A percentile compares a stretch with the other conserved stretches of the same genome.
Conservation (phyloP, 163 green algal genomes). For the Scenedesmus sp. region DNA sequence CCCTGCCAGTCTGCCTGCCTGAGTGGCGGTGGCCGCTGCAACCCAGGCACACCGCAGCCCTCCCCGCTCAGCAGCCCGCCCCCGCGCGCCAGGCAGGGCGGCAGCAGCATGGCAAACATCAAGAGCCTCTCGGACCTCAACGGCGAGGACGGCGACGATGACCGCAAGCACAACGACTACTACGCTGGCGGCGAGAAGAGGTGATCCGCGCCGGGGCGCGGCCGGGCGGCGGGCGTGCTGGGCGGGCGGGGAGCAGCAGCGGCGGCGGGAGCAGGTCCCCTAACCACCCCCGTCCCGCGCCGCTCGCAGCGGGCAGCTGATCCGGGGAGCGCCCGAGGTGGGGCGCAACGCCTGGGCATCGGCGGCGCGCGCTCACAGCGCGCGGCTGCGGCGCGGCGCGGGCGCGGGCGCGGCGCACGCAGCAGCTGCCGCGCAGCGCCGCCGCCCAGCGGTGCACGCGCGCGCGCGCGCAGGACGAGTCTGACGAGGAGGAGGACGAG, state of each 20-base stretch:
- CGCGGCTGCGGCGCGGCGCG: too few species aligned
- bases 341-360: too few species aligned
- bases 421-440: background rate
- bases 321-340: slow-evolving; percentile 53
- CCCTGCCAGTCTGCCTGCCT: too few species aligned
- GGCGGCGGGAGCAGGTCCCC: too few species aligned
- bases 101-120: slow-evolving; percentile 67
- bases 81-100: too few species aligned
- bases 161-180: slow-evolving; percentile 59
- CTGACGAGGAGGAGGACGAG: slow-evolving; percentile 47
- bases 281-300: too few species aligned
- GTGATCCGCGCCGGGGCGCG: slow-evolving; percentile 34
- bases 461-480: slow-evolving; percentile 3
- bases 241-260: background rate
- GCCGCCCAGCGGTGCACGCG: background rate
- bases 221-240: background rate
- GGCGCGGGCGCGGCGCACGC: background rate
- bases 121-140: slow-evolving; percentile 56
- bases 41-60: too few species aligned
- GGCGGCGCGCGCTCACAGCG: too few species aligned
- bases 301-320: slow-evolving; percentile 59
- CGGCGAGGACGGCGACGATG: slow-evolving; percentile 41
- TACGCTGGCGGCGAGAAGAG: slow-evolving; percentile 69
- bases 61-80: too few species aligned
- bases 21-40: too few species aligned